Base-by-base conservation (phyloP, 108 stramenopile genomes). In the Cyclotella kingstonii region DNA sequence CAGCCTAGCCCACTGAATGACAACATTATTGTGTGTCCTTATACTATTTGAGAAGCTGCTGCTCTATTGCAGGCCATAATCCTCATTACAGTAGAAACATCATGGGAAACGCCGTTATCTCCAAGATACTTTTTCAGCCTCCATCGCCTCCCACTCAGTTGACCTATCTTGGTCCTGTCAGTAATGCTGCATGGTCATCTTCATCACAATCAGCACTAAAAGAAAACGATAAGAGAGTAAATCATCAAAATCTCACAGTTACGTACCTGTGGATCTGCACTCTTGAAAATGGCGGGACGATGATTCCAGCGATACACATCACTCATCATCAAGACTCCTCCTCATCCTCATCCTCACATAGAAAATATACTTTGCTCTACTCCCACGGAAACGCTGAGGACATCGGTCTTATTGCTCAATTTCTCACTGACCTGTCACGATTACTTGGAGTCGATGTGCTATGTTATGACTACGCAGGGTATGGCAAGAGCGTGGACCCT, bases 381-480 rank as follows among this genome's bases (percentile, higher is more conserved):
- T 70, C 68, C 15, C 83, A 84, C 33, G 83, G 80, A 0, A 84
- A 84, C 38, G 83, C 83, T 4, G 83, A 84, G 43, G 84, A 85
- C 30, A 19, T 85, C 0, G 81, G 79, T 2, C 60, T 82, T 6
- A 67, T 82, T 1, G 58, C 60, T 34, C 30, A 61, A 5, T 84
- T 78, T 61, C 54, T 84, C 6, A 34, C 46, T 0, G 83, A 84
- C 28, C 33, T 84, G 14, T 43, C 71, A 2, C 30, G 63, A 3
- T 44, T 80, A 19, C 54, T 84, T 7, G 68, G 79, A 41, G 84
- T 91, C n/a, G 87, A 93, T 62, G 80, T 95, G 1, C 21, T 95
- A 15, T 85, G 82, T 22, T 95, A 91, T 58, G 93, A 93, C 60
- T 93, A 93, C 43, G 57, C 82, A 0, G 91, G 91, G 8, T 90